Evolutionary conservation across 306 rosid species (phyloP).

Genomic region (Casuarina glauca): DNA sequence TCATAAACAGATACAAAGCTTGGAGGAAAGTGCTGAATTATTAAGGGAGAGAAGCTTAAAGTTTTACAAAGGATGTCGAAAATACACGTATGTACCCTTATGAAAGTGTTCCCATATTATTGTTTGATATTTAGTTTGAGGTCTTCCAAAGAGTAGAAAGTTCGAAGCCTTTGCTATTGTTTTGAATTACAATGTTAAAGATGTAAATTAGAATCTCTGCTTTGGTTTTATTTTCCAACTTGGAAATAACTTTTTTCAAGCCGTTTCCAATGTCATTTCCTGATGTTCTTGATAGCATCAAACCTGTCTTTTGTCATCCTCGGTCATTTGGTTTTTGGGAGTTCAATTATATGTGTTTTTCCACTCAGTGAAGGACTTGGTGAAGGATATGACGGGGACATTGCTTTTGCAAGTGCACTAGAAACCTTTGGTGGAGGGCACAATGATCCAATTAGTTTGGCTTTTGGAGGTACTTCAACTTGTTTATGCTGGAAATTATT

Average conservation of each 20-base stretch:
- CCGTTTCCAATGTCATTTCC: neutral
- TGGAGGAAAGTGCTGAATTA: slow-evolving; percentile 98
- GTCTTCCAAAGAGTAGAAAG: neutral
- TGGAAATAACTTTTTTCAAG: neutral
- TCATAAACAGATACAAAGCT: slow-evolving; percentile 78
- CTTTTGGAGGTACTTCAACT: slow-evolving; percentile 82
- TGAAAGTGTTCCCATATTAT: neutral
- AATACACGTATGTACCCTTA: slow-evolving; percentile 80
- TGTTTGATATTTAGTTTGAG: neutral
- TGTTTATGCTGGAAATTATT: slow-evolving; percentile 1
- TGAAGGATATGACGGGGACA: slow-evolving; percentile 97
- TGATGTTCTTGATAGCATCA: neutral
- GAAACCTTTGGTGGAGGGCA: slow-evolving; percentile 99
- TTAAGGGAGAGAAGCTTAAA: slow-evolving; percentile 90
- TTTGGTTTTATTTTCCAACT: neutral
- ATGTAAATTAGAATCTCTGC: neutral
- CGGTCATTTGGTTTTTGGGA: slow-evolving; percentile 12
- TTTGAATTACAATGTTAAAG: neutral
- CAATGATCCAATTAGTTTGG: slow-evolving; percentile 97
- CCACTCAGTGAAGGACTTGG: slow-evolving; percentile 92
- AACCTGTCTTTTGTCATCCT: slow-evolving; percentile 6
- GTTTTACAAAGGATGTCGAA: slow-evolving; percentile 97
- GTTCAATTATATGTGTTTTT: slow-evolving; percentile 33
- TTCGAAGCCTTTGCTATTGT: neutral
- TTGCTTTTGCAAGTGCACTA: slow-evolving; percentile 96